Evolutionary conservation across 345 rosid species (phyloP).

Genomic region (Eucalyptus marginata): DNA sequence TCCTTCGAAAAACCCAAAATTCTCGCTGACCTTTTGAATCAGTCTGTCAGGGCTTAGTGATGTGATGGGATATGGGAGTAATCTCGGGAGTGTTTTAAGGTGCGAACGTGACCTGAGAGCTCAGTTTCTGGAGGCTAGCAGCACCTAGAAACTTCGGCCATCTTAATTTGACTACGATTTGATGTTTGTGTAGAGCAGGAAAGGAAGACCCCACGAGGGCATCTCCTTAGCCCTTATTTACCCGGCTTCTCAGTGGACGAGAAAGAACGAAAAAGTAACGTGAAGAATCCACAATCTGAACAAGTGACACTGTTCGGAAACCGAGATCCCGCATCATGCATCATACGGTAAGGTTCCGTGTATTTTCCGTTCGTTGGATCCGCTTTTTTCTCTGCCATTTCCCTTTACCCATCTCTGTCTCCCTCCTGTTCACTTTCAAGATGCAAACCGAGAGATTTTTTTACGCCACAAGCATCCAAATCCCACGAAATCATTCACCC

Average conservation of each 20-base stretch:
- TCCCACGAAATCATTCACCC: background rate
- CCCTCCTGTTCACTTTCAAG: background rate
- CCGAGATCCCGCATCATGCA: background rate
- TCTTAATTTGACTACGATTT: background rate
- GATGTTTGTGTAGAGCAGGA: background rate
- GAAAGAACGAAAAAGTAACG: background rate
- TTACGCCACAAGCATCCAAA: background rate
- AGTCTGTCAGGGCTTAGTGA: background rate
- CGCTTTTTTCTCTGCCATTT: background rate
- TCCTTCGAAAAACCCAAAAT: background rate
- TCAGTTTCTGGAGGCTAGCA: background rate
- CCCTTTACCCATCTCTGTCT: background rate
- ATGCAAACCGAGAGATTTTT: background rate
- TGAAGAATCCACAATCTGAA: background rate
- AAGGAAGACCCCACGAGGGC: background rate
- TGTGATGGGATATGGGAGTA: background rate
- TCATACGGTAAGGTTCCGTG: background rate
- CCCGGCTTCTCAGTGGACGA: background rate
- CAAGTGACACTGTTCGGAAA: background rate
- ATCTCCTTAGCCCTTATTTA: too few relatives aligned
- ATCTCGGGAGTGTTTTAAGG: background rate
- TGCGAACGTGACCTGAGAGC: background rate
- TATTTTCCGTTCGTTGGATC: background rate
- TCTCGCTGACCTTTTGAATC: background rate
- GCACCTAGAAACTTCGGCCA: background rate